A percentile compares a stretch with the other conserved stretches of the same genome.
These are phyloP conservation scores for Talaromyces trachyspermus DNA, from an alignment of 495 filamentous ascomycete genomes.

Conservation along the genomic window DNA sequence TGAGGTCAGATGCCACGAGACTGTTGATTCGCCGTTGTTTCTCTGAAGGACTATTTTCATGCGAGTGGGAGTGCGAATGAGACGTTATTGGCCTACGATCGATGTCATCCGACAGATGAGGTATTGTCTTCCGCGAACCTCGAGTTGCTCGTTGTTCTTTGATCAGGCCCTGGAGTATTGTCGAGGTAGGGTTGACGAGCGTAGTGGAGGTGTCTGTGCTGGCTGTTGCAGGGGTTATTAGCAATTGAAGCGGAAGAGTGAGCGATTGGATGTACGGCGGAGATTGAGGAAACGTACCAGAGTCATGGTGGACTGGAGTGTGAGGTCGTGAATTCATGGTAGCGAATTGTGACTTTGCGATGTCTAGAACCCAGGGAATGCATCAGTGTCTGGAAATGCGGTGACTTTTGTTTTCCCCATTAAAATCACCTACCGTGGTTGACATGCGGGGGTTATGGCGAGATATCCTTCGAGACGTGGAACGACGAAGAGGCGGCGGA, in stretches of 20 bases:
- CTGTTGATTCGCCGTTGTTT: conserved; percentile 26
- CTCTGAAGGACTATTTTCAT: conserved; percentile 31
- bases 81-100: conserved; percentile 26
- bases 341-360: conserved; percentile 4
- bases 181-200: conserved; percentile 38
- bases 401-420: too few species aligned
- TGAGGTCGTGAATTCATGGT: conserved; percentile 8
- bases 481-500: neutral
- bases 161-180: conserved; percentile 38
- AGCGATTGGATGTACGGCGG: too few species aligned
- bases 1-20: conserved; percentile 17
- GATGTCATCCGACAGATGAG: conserved; percentile 20
- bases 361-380: neutral
- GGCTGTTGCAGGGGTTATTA: conserved; percentile 18
- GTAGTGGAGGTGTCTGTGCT: conserved; percentile 12
- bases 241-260: neutral
- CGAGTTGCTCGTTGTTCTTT: conserved; percentile 41
- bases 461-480: conserved; percentile 4
- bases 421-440: conserved; percentile 5
- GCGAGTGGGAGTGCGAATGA: conserved; percentile 16
- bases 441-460: conserved; percentile 6
- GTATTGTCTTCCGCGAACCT: conserved; percentile 19
- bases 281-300: conserved; percentile 2
- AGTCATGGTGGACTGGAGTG: conserved; percentile 9
- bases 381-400: too few species aligned